Evolutionary conservation across 805 yeast species (phyloP).

Genomic region (Candida incommunis): DNA sequence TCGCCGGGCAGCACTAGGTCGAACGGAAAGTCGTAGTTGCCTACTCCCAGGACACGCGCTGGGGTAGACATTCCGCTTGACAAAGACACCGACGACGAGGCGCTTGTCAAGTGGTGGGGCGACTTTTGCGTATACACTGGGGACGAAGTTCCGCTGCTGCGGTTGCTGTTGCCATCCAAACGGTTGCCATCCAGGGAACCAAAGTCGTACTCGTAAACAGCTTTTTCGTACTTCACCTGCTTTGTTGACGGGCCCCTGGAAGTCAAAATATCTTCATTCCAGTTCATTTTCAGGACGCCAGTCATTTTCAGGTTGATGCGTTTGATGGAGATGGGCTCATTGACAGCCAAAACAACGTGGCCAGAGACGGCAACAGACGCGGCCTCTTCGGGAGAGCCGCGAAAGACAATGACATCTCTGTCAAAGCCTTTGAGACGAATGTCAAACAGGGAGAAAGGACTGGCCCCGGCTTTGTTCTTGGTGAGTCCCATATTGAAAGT

Average conservation of each 20-base stretch:
- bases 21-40: constrained; percentile 86
- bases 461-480: constrained; percentile 1
- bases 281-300: constrained; percentile 51
- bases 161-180: constrained; percentile 1
- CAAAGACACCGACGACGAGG: constrained; percentile 14
- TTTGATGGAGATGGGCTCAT: constrained; percentile 61
- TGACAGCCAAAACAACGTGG: constrained; percentile 56
- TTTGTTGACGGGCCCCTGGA: constrained; percentile 15
- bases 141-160: constrained; percentile 4
- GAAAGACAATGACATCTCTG: constrained; percentile 64
- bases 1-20: constrained; percentile 73
- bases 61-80: constrained; percentile 8
- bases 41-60: constrained; percentile 25
- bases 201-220: constrained; percentile 61
- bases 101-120: constrained; percentile 15
- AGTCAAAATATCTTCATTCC: constrained; percentile 41
- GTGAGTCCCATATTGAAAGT: background rate
- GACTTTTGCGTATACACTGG: constrained; percentile 9
- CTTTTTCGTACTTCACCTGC: constrained; percentile 33
- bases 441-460: constrained; percentile 6
- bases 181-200: constrained; percentile 11
- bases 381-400: constrained; percentile 70
- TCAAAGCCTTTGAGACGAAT: constrained; percentile 41
- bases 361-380: constrained; percentile 66
- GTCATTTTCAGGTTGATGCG: constrained; percentile 48